Percentiles rank a stretch among this genome's conserved stretches.
phyloP scores from a whole-genome alignment of 768 basidiomycete genomes.

The Aureoboletus auriporus region DNA sequence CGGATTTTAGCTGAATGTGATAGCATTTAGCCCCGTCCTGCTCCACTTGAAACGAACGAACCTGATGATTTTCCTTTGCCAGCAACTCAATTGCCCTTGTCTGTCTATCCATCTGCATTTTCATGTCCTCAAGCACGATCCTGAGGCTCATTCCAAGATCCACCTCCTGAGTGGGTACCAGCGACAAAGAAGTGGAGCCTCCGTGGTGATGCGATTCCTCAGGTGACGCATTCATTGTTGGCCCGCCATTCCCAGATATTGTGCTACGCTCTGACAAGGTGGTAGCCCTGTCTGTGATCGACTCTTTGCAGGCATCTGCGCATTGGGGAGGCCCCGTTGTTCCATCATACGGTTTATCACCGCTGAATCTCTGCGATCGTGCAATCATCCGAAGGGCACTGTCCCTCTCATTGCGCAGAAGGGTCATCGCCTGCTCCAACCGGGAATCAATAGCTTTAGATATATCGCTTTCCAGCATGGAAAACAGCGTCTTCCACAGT shows the following conservation, averaged over 20 bases:
- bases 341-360: slow-evolving; percentile 5
- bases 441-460: slow-evolving; percentile 32
- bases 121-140: slow-evolving; percentile 42
- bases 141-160: slow-evolving; percentile 25
- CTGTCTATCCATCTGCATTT: slow-evolving; percentile 47
- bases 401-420: slow-evolving; percentile 31
- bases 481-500: slow-evolving; percentile 47
- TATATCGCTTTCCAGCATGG: slow-evolving; percentile 39
- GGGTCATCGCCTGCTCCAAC: slow-evolving; percentile 31
- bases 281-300: slow-evolving; percentile 8
- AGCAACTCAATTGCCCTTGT: slow-evolving; percentile 39
- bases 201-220: slow-evolving; percentile 13
- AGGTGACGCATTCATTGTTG: slow-evolving; percentile 3
- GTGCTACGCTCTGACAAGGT: slow-evolving; percentile 11
- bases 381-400: slow-evolving; percentile 15
- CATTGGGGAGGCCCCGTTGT: slow-evolving; percentile 8
- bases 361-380: slow-evolving; percentile 14
- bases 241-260: slow-evolving; percentile 6
- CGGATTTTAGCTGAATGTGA: slow-evolving; percentile 13
- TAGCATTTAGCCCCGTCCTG: slow-evolving; percentile 5
- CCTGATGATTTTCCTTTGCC: slow-evolving; percentile 46
- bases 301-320: slow-evolving; percentile 12
- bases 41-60: slow-evolving; percentile 14
- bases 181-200: slow-evolving; percentile 8
- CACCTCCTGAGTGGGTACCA: slow-evolving; percentile 15